Percentiles rank a stretch among this genome's conserved stretches.
phyloP scores from a whole-genome alignment of 2,329 filamentous ascomycete species.

The Cytospora paraplurivora region DNA sequence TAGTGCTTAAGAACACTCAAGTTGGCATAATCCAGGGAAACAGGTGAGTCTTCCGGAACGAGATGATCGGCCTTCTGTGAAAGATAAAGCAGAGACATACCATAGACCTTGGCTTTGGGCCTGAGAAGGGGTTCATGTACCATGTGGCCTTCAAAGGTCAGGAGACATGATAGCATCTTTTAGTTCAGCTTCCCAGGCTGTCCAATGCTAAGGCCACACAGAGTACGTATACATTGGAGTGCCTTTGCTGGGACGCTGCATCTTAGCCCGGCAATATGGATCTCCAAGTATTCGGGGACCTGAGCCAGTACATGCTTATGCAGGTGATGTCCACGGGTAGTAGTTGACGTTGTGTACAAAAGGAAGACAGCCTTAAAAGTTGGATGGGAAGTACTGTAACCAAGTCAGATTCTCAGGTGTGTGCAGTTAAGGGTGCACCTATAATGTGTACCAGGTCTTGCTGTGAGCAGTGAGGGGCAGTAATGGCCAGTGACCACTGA shows the following conservation, averaged over 20 bases:
- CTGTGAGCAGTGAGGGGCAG: slow-evolving; percentile 8
- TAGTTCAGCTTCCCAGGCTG: neutral
- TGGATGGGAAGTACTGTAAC: neutral
- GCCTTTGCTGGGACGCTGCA: neutral
- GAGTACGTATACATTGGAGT: neutral
- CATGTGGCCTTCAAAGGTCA: slow-evolving; percentile 3
- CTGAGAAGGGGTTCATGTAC: neutral
- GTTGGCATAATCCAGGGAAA: neutral
- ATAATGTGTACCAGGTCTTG: neutral
- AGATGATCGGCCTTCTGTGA: neutral
- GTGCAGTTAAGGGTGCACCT: neutral
- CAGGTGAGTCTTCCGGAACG: neutral
- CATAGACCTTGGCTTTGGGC: too few relatives aligned
- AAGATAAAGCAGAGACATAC: neutral
- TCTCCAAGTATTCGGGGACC: neutral
- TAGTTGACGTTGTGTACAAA: neutral
- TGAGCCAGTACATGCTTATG: neutral
- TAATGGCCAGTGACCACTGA: slow-evolving; percentile 15
- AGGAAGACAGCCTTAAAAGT: neutral
- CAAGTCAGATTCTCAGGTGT: neutral
- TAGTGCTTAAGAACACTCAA: neutral
- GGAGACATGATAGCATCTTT: neutral
- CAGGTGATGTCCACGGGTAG: neutral
- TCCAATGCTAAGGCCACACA: neutral
- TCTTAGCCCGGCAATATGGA: slow-evolving; percentile 11